phyloP scores from a whole-genome alignment of 495 filamentous ascomycete genomes.

The Astrothelium macrocarpum region DNA sequence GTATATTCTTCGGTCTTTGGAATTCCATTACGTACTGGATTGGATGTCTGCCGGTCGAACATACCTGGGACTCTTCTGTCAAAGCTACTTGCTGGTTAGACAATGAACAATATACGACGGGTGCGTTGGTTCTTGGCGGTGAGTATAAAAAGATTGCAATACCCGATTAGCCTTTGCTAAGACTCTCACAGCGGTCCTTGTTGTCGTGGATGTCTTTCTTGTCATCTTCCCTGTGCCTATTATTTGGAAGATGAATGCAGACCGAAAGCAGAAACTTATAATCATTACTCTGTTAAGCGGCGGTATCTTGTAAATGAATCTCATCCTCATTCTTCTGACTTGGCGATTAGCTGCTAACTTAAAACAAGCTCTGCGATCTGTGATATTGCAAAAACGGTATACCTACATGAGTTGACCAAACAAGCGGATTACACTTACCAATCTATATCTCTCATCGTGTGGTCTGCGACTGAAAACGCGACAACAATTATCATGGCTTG shows the following conservation, averaged over 20 bases:
- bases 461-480: too few species aligned
- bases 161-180: too few species aligned
- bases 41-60: neutral
- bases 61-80: neutral
- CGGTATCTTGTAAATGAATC: too few species aligned
- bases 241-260: neutral
- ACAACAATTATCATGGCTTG: neutral
- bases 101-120: neutral
- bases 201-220: neutral
- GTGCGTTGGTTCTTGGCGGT: neutral
- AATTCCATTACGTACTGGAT: too few species aligned
- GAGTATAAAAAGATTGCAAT: too few species aligned
- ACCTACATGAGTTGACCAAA: neutral
- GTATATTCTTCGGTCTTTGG: too few species aligned
- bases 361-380: too few species aligned
- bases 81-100: neutral
- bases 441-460: neutral
- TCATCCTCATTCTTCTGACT: too few species aligned
- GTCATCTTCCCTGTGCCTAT: neutral
- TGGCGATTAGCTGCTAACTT: too few species aligned
- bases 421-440: neutral
- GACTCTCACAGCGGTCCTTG: neutral
- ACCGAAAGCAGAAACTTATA: neutral
- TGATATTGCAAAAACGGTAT: neutral
- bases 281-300: neutral